These are phyloP conservation scores for Populus alba DNA, from an alignment of 345 rosid genomes.

Conservation along the genomic window DNA sequence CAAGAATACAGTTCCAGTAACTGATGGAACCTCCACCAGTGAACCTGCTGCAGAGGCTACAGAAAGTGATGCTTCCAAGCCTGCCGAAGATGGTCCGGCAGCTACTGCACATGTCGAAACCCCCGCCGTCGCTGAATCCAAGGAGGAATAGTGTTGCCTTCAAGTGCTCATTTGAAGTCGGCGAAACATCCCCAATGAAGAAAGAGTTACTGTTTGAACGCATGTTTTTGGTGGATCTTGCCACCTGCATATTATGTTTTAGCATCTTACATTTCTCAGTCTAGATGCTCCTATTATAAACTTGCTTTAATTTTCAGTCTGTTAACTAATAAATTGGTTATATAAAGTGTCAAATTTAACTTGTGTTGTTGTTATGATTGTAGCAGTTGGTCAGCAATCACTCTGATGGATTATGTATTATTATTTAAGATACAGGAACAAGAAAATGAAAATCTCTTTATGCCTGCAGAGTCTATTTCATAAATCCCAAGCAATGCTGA, in stretches of 20 bases:
- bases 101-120: conserved; percentile 22
- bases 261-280: conserved; percentile 10
- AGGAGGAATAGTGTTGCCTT: conserved; percentile 28
- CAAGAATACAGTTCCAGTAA: conserved; percentile 41
- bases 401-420: neutral
- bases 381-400: neutral
- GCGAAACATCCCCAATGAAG: neutral
- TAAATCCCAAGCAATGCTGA: neutral
- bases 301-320: conserved; percentile 4
- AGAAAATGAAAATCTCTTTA: neutral
- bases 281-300: conserved; percentile 7
- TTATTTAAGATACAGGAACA: neutral
- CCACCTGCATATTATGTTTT: neutral
- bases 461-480: neutral
- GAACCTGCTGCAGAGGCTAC: conserved; percentile 40
- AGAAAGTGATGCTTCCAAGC: conserved; percentile 41
- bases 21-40: conserved; percentile 41
- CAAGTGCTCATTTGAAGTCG: neutral
- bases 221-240: conserved; percentile 7
- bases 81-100: conserved; percentile 45
- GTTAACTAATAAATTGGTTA: conserved; percentile 13
- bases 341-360: neutral
- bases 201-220: conserved; percentile 8
- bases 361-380: neutral
- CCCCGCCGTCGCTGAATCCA: conserved; percentile 25